Evolutionary conservation across 2,329 filamentous ascomycete genomes (phyloP).

Genomic region (Pyricularia sp.): DNA sequence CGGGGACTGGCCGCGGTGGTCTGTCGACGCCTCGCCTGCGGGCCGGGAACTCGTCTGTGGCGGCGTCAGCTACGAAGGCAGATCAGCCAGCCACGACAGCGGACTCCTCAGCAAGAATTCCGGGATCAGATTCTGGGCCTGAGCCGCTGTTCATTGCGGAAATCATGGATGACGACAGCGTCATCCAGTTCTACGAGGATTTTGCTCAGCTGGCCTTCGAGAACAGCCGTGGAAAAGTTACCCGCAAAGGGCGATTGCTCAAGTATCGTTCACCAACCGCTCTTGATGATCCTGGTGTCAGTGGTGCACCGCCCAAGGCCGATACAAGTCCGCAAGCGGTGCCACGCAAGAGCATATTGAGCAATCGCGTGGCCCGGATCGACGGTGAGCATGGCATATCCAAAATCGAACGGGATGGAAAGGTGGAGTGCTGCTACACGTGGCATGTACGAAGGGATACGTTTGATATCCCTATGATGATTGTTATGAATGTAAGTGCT

Average conservation of each 20-base stretch:
- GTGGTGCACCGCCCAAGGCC: slow-evolving; percentile 11
- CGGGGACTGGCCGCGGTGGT: slow-evolving; percentile 29
- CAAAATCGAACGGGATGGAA: slow-evolving; percentile 74
- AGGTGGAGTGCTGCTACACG: slow-evolving; percentile 90
- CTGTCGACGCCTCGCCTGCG: slow-evolving; percentile 43
- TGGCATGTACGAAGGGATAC: slow-evolving; percentile 96
- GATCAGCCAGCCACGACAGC: slow-evolving; percentile 21
- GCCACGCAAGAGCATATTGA: slow-evolving; percentile 39
- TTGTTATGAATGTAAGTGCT: slow-evolving; percentile 87
- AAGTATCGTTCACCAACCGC: slow-evolving; percentile 66
- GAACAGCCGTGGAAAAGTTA: slow-evolving; percentile 77
- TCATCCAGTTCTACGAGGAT: slow-evolving; percentile 92
- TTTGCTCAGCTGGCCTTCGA: slow-evolving; percentile 89
- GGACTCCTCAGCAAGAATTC: not conserved
- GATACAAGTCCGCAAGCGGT: slow-evolving; percentile 35
- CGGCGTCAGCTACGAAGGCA: not conserved
- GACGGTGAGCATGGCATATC: slow-evolving; percentile 72
- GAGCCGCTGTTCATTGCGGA: slow-evolving; percentile 88
- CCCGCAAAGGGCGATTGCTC: slow-evolving; percentile 73
- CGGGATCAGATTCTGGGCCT: slow-evolving; percentile 32
- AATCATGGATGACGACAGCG: slow-evolving; percentile 84
- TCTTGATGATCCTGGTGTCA: slow-evolving; percentile 19
- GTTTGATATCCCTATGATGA: slow-evolving; percentile 97
- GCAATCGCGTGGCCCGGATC: slow-evolving; percentile 51
- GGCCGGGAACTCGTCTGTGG: slow-evolving; percentile 23